Conservation (phyloP, 495 filamentous ascomycete species). For the Choiromyces venosus region DNA sequence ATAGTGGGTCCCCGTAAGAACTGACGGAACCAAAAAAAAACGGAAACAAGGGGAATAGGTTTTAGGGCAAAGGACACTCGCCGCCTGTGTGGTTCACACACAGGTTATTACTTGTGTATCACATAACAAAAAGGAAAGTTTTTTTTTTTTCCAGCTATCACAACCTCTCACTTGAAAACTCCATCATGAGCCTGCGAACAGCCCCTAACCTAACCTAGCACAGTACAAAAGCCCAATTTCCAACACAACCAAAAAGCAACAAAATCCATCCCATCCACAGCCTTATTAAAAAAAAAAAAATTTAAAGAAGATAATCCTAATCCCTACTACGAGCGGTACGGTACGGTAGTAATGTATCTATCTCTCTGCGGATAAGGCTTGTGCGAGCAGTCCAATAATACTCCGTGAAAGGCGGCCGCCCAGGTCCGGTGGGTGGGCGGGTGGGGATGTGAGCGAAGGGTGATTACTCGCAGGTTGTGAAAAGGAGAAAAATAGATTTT, state of each 20-base stretch:
- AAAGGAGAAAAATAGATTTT: too few species aligned
- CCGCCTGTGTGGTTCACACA: too few species aligned
- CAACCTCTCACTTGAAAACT: not conserved
- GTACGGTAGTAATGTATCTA: not conserved
- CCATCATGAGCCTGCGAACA: too few species aligned
- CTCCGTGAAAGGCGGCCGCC: not conserved
- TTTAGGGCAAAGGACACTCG: too few species aligned
- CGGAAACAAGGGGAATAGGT: too few species aligned
- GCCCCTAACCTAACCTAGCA: not conserved
- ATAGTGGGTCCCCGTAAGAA: too few species aligned
- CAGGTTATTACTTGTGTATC: too few species aligned
- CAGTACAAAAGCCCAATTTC: not conserved
- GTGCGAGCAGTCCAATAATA: not conserved
- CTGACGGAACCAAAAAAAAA: too few species aligned
- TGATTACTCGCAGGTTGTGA: not conserved
- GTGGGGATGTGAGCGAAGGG: too few species aligned
- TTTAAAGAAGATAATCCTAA: too few species aligned
- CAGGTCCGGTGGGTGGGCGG: slow-evolving; percentile 1
- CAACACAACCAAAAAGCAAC: not conserved
- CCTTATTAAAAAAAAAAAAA: too few species aligned
- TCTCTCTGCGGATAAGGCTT: not conserved
- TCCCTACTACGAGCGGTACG: not conserved
- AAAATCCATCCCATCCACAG: not conserved
- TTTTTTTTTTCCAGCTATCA: not conserved
- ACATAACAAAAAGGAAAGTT: too few species aligned